These are phyloP conservation scores for Mesotaenium endlicherianum DNA, from an alignment of 139 green algal species.

Conservation along the genomic window DNA sequence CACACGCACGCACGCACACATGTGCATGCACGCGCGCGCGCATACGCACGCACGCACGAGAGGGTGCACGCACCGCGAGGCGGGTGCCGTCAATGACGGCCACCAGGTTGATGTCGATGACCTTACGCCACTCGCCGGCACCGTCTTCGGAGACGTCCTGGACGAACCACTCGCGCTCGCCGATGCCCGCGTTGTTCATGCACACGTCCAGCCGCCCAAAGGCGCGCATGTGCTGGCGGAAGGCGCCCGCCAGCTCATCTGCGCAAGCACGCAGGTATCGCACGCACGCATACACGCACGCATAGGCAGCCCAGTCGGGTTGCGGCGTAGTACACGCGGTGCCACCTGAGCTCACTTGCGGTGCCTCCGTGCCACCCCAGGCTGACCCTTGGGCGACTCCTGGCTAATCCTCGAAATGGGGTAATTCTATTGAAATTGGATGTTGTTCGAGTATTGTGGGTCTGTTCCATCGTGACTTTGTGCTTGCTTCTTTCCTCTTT, in stretches of 20 bases:
- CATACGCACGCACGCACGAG: no score
- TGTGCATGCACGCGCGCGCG: no score
- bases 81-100: slow-evolving; percentile 50
- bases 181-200: slow-evolving; percentile 55
- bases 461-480: not conserved
- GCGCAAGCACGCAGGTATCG: no score
- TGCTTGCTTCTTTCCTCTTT: not conserved
- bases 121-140: not conserved
- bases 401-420: not conserved
- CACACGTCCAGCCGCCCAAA: slow-evolving; percentile 51
- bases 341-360: not conserved
- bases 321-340: not conserved
- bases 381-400: not conserved
- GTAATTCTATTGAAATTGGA: not conserved
- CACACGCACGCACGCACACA: no score
- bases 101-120: slow-evolving; percentile 47
- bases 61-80: slow-evolving; percentile 38
- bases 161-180: slow-evolving; percentile 27
- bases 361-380: not conserved
- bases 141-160: slow-evolving; percentile 5
- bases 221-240: slow-evolving; percentile 16
- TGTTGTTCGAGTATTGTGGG: not conserved
- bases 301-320: not conserved
- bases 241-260: slow-evolving; percentile 36
- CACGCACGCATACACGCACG: not conserved